phyloP scores from a whole-genome alignment of 1,284 basidiomycete species.

The Athelia sp. region DNA sequence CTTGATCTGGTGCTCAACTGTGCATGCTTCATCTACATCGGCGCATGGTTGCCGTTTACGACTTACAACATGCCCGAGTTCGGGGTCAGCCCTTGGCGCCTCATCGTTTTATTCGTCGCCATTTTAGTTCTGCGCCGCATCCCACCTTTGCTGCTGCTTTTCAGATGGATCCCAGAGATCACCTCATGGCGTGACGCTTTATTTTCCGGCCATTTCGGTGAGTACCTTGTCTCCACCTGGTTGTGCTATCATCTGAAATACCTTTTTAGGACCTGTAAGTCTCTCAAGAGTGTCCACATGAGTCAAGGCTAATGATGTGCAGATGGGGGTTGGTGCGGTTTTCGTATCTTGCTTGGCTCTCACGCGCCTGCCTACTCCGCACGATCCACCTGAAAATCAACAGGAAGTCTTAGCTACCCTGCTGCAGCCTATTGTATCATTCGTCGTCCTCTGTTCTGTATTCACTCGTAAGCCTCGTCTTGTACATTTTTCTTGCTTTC shows the following conservation, averaged over 20 bases:
- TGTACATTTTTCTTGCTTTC: too few relatives aligned
- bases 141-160: constrained; percentile 69
- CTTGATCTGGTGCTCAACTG: constrained; percentile 86
- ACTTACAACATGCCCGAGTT: constrained; percentile 59
- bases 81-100: constrained; percentile 70
- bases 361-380: constrained; percentile 58
- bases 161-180: constrained; percentile 84
- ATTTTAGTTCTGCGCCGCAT: constrained; percentile 75
- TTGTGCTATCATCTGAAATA: constrained; percentile 5
- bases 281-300: neutral
- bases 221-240: constrained; percentile 6
- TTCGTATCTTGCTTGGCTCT: constrained; percentile 82
- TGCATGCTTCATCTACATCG: constrained; percentile 86
- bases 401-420: constrained; percentile 65
- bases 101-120: constrained; percentile 61
- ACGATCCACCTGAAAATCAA: constrained; percentile 54
- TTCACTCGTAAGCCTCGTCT: constrained; percentile 65
- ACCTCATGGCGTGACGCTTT: constrained; percentile 72
- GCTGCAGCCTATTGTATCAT: constrained; percentile 78
- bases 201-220: constrained; percentile 87
- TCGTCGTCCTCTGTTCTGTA: constrained; percentile 82
- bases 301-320: constrained; percentile 1
- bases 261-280: constrained; percentile 48
- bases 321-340: constrained; percentile 82
- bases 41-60: constrained; percentile 82